phyloP scores from a whole-genome alignment of 495 filamentous ascomycete genomes.

The Trichoderma orchidacearum region DNA sequence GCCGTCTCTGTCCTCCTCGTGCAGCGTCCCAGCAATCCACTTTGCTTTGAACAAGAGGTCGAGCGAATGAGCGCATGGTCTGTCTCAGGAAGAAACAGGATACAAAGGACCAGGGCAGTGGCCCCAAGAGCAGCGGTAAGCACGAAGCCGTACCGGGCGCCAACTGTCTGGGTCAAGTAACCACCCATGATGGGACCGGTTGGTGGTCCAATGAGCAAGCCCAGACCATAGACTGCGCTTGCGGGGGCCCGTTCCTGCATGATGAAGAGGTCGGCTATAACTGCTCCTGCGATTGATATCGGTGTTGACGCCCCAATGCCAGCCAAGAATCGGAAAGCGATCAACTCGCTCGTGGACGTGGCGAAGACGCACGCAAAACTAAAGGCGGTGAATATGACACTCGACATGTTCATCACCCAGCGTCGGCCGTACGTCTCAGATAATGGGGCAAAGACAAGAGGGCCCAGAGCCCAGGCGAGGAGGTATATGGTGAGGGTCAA shows the following conservation, averaged over 20 bases:
- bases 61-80: neutral
- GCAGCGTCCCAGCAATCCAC: neutral
- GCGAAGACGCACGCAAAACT: conserved; percentile 42
- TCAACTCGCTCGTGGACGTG: conserved; percentile 28
- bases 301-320: conserved; percentile 36
- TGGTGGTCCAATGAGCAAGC: conserved; percentile 26
- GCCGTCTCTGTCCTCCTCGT: neutral
- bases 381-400: conserved; percentile 41
- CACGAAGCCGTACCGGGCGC: conserved; percentile 36
- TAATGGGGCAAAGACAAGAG: conserved; percentile 44
- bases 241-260: conserved; percentile 26
- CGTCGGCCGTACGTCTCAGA: conserved; percentile 49
- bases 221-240: conserved; percentile 30
- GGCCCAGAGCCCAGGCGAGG: conserved; percentile 37
- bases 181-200: conserved; percentile 19
- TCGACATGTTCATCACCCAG: conserved; percentile 21
- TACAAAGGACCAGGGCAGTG: neutral
- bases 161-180: conserved; percentile 30
- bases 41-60: neutral
- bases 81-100: neutral
- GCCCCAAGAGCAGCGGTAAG: neutral
- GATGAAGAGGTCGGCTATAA: conserved; percentile 37
- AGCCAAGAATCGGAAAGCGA: conserved; percentile 38
- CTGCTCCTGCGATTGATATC: conserved; percentile 30
- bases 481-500: conserved; percentile 42